A percentile compares a stretch with the other conserved stretches of the same genome.
phyloP scores from a whole-genome alignment of 2,329 filamentous ascomycete genomes.

The Verticillium alfalfae region DNA sequence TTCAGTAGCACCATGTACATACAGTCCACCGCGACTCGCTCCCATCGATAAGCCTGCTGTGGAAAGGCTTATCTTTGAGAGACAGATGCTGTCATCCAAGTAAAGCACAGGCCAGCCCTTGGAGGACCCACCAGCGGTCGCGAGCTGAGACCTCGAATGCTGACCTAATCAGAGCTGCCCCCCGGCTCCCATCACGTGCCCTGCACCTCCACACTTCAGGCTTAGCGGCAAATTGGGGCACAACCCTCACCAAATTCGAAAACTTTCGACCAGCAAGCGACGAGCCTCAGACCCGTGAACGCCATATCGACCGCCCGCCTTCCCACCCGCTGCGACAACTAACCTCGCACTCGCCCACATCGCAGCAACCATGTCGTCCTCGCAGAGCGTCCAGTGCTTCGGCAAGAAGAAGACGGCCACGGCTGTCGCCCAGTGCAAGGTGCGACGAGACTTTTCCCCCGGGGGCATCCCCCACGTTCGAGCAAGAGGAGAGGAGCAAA shows the following conservation, averaged over 20 bases:
- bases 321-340: slow-evolving; percentile 7
- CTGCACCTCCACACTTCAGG: neutral
- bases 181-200: slow-evolving; percentile 5
- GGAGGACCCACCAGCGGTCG: neutral
- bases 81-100: no score
- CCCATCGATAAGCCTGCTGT: neutral
- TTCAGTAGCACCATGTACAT: neutral
- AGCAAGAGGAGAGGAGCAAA: neutral
- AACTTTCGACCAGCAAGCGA: slow-evolving; percentile 1
- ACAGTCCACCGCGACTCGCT: neutral
- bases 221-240: slow-evolving; percentile 4
- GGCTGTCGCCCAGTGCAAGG: slow-evolving; percentile 89
- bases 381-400: slow-evolving; percentile 93
- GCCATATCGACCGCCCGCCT: neutral
- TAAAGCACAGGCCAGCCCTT: no score
- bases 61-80: no score
- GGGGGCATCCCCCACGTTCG: neutral
- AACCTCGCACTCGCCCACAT: slow-evolving; percentile 6
- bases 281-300: slow-evolving; percentile 1
- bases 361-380: slow-evolving; percentile 65
- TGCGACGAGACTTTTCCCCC: slow-evolving; percentile 25
- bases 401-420: slow-evolving; percentile 96
- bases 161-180: neutral
- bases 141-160: neutral
- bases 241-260: slow-evolving; percentile 7